Percentiles rank a stretch among this genome's conserved stretches.
phyloP scores from a whole-genome alignment of 768 basidiomycete genomes.

The Leccinum variicolor region DNA sequence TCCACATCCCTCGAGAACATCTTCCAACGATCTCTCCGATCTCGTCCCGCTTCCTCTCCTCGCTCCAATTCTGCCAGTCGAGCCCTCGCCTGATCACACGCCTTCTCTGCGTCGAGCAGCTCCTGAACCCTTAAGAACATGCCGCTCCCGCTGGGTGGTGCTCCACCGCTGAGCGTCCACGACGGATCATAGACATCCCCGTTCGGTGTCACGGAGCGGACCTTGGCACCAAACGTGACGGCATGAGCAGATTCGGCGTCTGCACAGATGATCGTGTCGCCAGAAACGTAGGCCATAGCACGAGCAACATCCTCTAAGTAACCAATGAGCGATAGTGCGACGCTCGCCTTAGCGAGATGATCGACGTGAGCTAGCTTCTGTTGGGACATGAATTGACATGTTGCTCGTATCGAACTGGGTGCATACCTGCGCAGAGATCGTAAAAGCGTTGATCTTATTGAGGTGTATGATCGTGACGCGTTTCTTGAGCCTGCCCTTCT shows the following conservation, averaged over 20 bases:
- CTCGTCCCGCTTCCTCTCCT: constrained; percentile 51
- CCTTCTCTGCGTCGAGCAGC: constrained; percentile 63
- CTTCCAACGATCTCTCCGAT: constrained; percentile 61
- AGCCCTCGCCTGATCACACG: constrained; percentile 47
- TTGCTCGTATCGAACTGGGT: not conserved
- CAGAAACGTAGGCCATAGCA: constrained; percentile 93
- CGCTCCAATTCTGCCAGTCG: constrained; percentile 50
- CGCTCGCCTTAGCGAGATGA: constrained; percentile 72
- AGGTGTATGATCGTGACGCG: constrained; percentile 93
- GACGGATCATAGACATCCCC: constrained; percentile 97
- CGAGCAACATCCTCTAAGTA: constrained; percentile 77
- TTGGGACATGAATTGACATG: not conserved
- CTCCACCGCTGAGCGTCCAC: constrained; percentile 89
- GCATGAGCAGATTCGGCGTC: constrained; percentile 83
- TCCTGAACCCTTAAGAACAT: constrained; percentile 82
- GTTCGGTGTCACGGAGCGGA: constrained; percentile 87
- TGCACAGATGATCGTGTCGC: constrained; percentile 87
- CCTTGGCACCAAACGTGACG: constrained; percentile 73
- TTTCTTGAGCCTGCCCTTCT: constrained; percentile 74
- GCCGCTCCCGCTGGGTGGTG: constrained; percentile 73
- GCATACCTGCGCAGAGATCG: constrained; percentile 47
- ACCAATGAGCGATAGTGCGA: constrained; percentile 86
- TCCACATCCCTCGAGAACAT: constrained; percentile 65
- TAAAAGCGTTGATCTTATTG: constrained; percentile 79
- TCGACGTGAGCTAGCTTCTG: constrained; percentile 79